Evolutionary conservation across 139 green algal genomes (phyloP), one percentile per base, ranked within the genome.

Genomic region (Micromonas pusilla): DNA sequence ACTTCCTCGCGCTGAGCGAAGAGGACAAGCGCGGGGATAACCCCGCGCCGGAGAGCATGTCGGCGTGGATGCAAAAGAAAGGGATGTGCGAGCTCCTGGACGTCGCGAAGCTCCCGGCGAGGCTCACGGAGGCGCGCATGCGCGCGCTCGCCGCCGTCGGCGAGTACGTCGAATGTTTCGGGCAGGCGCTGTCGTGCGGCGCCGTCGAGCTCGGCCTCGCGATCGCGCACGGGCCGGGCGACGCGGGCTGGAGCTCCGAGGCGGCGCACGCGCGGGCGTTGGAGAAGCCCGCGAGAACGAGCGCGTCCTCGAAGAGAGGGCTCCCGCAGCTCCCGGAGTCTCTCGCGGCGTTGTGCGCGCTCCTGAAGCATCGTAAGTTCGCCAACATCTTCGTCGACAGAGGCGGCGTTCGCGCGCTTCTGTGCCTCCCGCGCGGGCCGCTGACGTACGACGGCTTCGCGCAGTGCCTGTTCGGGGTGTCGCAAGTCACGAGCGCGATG

Each of bases 351-450:
- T 54, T 88, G 34, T 88, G 83, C 66, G 82, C 86, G 52, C 83
- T 93, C 57, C 74, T 90, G 36, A 87, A 86, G 16, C 90, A 94
- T 74, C 77, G 84, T 32, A 84, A 87, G 36, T 90, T 90, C 72
- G 84, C 83, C 3, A 78, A 85, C 72, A 73, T 88, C 72, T 85
- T 91, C 21, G 85, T 91, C 9, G 88, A 91, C 52, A 65, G 74
- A 21, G 87, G 85, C 2, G 88, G 89, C 0, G 86, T 91, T 65
- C 78, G 88, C 38, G 37, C 86, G 76, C 79, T 91, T 76, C 80
- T 94, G 82, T 63, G 45, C 16, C 26, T 90, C 36, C 87, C 88
- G 6, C 57, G 28, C 3, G 78, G 39, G 3, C 84, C 79, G 30
- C 64, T 83, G 72, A 86, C 82, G 23, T 83, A 76, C 66, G 71